A percentile compares a stretch with the other conserved stretches of the same genome.
Conservation (phyloP, 2,329 filamentous ascomycete species). For the Plenodomus tracheiphilus region DNA sequence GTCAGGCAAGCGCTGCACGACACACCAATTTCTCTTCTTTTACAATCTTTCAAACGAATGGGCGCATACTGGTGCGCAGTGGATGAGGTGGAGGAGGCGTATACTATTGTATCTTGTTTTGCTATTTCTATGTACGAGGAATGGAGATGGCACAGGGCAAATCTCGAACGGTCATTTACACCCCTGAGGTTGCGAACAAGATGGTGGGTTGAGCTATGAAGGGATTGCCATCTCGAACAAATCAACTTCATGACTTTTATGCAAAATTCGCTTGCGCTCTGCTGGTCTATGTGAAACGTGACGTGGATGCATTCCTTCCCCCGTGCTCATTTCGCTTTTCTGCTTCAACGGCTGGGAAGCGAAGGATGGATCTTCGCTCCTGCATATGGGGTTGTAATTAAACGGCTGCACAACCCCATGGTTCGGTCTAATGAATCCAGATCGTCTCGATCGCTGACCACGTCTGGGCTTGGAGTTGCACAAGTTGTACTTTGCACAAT, state of each 20-base stretch:
- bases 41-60: constrained; percentile 10
- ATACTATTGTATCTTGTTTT: constrained; percentile 3
- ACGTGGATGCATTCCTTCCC: background rate
- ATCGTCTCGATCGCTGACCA: background rate
- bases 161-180: constrained; percentile 15
- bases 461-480: background rate
- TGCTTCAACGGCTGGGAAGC: background rate
- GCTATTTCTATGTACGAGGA: background rate
- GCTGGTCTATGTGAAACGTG: background rate
- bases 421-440: background rate
- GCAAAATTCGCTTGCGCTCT: background rate
- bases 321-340: background rate
- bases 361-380: background rate
- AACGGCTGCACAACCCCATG: background rate
- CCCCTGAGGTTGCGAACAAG: constrained; percentile 8
- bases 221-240: constrained; percentile 17
- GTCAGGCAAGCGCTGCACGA: constrained; percentile 1
- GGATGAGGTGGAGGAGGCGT: constrained; percentile 1
- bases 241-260: background rate
- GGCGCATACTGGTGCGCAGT: background rate
- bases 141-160: background rate
- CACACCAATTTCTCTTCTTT: constrained; percentile 11
- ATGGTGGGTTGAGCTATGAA: constrained; percentile 16
- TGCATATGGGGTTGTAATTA: background rate
- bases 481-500: background rate